Base-by-base conservation (phyloP, 345 rosid species). In the Populus ilicifolia region DNA sequence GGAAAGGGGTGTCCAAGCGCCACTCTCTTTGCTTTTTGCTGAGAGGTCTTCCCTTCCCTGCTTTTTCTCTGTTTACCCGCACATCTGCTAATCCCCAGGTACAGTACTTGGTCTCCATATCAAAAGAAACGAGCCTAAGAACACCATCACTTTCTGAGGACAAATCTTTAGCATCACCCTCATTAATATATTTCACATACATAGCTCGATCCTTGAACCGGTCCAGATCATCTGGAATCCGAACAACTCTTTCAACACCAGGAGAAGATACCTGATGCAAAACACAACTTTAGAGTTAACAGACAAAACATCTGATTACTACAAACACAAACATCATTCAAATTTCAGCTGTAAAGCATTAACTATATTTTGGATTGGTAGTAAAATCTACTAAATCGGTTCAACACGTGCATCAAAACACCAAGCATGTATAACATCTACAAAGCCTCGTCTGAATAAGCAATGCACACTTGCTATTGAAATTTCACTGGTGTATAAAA, bases 31-130 rank as follows among this genome's bases (percentile, higher is more conserved):
- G 99, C 88, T 89, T 95, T 90, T 89, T 93, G 87, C 71, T 88
- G 59, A 95, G 89, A 54, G 96, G 97, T 78, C 99, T 93, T 46
- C 99, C 99, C 85, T 94, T 93, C 66, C 98, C 97, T 2, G 89
- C 89, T 77, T 90, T 95, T 84, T 93, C 99, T 77, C 98, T 88
- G 75, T 95, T 95, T 21, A 85, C 72, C 85, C 89, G 84, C 71
- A 91, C 96, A 83, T 94, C 82, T 7, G 99, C 98, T 29, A 91
- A 16, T 13, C 99, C 98, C 96, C 98, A 93, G 36, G 88, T 79
- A 84, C 94, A 91, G 72, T 83, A 76, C 84, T 83, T 80, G 21
- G 80, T 72, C 73, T 91, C 93, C 72, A 84, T 59, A 66, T 95
- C 90, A 27, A 88, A 88, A 14, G 96, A 90, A 77, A 91, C 83